These are phyloP conservation scores for Rhododendron molle DNA, from an alignment of 148 eudicot genomes.

Conservation along the genomic window DNA sequence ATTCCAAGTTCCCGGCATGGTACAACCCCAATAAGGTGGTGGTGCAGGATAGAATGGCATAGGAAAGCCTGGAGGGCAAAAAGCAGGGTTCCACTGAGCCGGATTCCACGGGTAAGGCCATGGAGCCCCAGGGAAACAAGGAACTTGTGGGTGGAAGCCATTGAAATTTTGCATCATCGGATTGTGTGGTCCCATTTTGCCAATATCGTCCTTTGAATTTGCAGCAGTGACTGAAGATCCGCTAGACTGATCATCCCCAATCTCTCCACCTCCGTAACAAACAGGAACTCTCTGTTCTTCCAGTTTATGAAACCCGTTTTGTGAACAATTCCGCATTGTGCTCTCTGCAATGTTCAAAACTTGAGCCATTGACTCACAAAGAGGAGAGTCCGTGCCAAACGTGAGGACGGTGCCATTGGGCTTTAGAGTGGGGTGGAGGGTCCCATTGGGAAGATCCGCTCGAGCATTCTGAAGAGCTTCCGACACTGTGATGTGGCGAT, in stretches of 20 bases:
- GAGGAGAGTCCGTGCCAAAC: constrained; percentile 29
- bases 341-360: constrained; percentile 24
- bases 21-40: constrained; percentile 40
- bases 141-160: constrained; percentile 21
- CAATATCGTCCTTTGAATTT: constrained; percentile 9
- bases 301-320: constrained; percentile 25
- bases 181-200: constrained; percentile 12
- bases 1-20: constrained; percentile 27
- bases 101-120: constrained; percentile 35
- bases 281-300: constrained; percentile 16
- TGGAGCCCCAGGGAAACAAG: constrained; percentile 22
- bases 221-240: constrained; percentile 18
- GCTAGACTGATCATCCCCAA: constrained; percentile 20
- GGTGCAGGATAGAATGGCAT: constrained; percentile 35
- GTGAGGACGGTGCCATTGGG: constrained; percentile 36
- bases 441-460: constrained; percentile 21
- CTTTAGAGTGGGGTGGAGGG: constrained; percentile 21
- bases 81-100: constrained; percentile 29
- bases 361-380: constrained; percentile 36
- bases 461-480: constrained; percentile 29
- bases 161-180: constrained; percentile 12
- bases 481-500: constrained; percentile 21
- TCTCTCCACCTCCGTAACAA: constrained; percentile 13
- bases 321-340: constrained; percentile 7
- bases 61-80: constrained; percentile 26